Evolutionary conservation across 176 grass and related monocot species (phyloP).

Genomic region (Pontederia crassipes): DNA sequence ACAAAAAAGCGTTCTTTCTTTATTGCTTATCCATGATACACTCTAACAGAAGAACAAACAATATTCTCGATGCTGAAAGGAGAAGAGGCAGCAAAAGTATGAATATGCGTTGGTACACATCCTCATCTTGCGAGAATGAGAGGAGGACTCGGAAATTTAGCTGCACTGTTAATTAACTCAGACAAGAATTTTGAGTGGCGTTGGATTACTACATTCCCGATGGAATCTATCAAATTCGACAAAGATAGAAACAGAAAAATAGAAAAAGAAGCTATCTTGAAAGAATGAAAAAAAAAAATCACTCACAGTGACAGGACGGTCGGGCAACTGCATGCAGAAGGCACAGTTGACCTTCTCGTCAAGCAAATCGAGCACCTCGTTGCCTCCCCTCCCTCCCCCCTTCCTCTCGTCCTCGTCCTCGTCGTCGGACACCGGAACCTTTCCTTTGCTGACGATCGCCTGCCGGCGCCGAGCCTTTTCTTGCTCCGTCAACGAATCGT

Average conservation of each 20-base stretch:
- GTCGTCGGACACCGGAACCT: not conserved
- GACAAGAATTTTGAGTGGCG: no score
- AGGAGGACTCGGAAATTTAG: no score
- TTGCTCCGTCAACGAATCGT: constrained; percentile 39
- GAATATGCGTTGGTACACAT: no score
- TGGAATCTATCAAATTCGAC: not conserved
- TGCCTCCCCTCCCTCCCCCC: constrained; percentile 4
- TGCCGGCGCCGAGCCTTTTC: constrained; percentile 73
- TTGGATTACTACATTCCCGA: not conserved
- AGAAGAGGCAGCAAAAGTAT: no score
- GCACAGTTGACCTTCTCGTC: constrained; percentile 61
- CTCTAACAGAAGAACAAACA: no score
- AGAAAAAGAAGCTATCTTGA: not conserved
- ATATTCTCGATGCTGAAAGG: no score
- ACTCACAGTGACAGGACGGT: constrained; percentile 80
- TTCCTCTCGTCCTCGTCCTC: not conserved
- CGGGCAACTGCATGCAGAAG: constrained; percentile 88
- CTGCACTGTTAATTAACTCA: no score
- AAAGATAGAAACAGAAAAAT: not conserved
- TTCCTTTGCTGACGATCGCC: constrained; percentile 40
- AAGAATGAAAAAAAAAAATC: not conserved
- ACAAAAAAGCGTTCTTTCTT: no score
- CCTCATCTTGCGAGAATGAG: no score
- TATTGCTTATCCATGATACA: no score
- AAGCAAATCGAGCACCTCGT: constrained; percentile 29